These are phyloP conservation scores for Euclidium syriacum DNA, from an alignment of 345 rosid genomes.

Conservation along the genomic window DNA sequence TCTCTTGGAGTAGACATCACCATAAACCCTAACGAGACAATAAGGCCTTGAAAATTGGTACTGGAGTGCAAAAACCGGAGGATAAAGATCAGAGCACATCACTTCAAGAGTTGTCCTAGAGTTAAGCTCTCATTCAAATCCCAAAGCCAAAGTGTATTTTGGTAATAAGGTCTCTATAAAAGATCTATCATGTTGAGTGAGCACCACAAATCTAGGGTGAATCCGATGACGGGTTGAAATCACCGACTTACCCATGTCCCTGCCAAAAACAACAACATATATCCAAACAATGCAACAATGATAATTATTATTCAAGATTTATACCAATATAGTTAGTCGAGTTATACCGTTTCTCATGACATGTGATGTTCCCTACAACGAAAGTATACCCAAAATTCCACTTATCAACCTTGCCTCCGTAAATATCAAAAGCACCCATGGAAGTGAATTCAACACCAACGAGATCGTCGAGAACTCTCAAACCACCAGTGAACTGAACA, in stretches of 20 bases:
- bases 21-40: background rate
- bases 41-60: background rate
- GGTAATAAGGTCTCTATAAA: too few species aligned
- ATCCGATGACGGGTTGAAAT: background rate
- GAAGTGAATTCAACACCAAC: too few species aligned
- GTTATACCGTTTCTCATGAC: background rate
- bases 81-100: background rate
- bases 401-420: too few species aligned
- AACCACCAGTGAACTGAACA: too few species aligned
- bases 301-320: background rate
- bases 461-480: too few species aligned
- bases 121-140: background rate
- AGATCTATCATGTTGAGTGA: too few species aligned
- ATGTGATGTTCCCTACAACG: background rate
- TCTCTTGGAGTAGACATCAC: background rate
- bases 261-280: background rate
- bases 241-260: background rate
- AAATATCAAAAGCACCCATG: too few species aligned
- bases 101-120: background rate
- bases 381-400: background rate
- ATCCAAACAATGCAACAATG: too few species aligned
- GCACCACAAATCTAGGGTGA: background rate
- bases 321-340: background rate
- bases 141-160: too few species aligned
- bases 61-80: too few species aligned